Percentiles rank a stretch among this genome's conserved stretches.
These are phyloP conservation scores for Cupressus sempervirens DNA, from an alignment of 75 land plant genomes.

Conservation along the genomic window DNA sequence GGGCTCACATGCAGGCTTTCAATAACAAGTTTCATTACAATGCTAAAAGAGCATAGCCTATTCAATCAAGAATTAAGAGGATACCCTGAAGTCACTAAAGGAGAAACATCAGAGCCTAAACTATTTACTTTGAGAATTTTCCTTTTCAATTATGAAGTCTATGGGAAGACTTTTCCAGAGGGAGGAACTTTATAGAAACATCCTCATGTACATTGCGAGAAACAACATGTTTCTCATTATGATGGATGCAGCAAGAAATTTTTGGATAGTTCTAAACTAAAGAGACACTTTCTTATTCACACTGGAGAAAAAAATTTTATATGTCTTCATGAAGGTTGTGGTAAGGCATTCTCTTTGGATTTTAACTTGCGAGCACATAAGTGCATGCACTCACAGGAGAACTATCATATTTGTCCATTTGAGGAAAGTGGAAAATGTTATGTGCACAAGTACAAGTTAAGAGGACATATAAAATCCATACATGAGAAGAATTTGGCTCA, in stretches of 20 bases:
- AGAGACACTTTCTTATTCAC: conserved; percentile 89
- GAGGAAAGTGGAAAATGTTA: too few species aligned
- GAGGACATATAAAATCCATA: too few species aligned
- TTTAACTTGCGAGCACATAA: too few species aligned
- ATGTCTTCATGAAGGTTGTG: conserved; percentile 96
- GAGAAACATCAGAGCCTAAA: conserved; percentile 60
- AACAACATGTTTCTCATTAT: conserved; percentile 79
- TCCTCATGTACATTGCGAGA: conserved; percentile 86
- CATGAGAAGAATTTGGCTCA: too few species aligned
- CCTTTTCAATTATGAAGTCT: conserved; percentile 87
- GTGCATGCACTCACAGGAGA: too few species aligned
- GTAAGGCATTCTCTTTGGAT: too few species aligned
- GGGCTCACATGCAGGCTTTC: too few species aligned
- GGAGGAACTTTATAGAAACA: conserved; percentile 76
- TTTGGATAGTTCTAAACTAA: conserved; percentile 96
- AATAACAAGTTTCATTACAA: too few species aligned
- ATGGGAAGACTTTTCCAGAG: conserved; percentile 89
- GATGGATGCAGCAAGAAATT: conserved; percentile 98
- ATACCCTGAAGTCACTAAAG: conserved; percentile 53
- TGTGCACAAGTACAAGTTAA: too few species aligned
- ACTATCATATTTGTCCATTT: too few species aligned
- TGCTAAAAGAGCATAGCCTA: too few species aligned
- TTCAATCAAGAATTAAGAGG: too few species aligned
- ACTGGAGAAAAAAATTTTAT: conserved; percentile 85
- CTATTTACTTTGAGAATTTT: conserved; percentile 71